These are phyloP conservation scores for Cercospora nicotianae DNA, from an alignment of 2,329 filamentous ascomycete genomes.

Conservation along the genomic window DNA sequence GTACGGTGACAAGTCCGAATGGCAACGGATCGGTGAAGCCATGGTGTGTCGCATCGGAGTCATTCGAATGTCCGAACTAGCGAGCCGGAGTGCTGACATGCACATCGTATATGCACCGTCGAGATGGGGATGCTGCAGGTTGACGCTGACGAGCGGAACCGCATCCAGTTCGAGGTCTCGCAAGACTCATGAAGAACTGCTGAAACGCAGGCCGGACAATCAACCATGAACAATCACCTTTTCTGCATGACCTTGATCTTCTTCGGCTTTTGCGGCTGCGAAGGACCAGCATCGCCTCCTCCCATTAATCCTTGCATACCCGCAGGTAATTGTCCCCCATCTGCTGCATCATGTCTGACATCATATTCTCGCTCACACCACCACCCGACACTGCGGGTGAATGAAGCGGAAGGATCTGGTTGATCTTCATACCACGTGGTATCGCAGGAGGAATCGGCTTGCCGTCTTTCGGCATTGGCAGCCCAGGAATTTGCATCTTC, in stretches of 20 bases:
- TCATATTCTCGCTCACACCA: constrained; percentile 88
- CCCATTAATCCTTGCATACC: constrained; percentile 37
- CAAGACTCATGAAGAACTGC: background rate
- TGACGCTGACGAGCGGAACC: background rate
- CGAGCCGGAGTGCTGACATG: background rate
- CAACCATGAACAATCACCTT: constrained; percentile 21
- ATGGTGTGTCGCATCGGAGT: background rate
- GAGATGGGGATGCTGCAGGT: background rate
- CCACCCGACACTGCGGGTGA: constrained; percentile 88
- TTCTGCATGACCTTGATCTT: constrained; percentile 38
- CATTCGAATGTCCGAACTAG: background rate
- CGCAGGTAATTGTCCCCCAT: constrained; percentile 56
- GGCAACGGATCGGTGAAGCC: background rate
- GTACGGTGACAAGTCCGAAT: background rate
- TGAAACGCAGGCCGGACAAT: background rate
- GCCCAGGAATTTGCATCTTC: constrained; percentile 69
- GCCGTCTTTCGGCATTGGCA: constrained; percentile 64
- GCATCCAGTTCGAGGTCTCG: background rate
- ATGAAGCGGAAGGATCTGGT: constrained; percentile 78
- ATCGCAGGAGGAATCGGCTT: constrained; percentile 56
- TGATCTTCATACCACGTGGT: constrained; percentile 89
- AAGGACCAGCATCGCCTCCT: constrained; percentile 23
- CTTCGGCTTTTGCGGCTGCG: constrained; percentile 27
- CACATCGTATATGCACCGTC: background rate
- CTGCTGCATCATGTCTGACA: constrained; percentile 96